Evolutionary conservation across 371 early-diverging fungal genomes (phyloP), one percentile per base, ranked within the genome.

Genomic region (Mucor plumbeus): DNA sequence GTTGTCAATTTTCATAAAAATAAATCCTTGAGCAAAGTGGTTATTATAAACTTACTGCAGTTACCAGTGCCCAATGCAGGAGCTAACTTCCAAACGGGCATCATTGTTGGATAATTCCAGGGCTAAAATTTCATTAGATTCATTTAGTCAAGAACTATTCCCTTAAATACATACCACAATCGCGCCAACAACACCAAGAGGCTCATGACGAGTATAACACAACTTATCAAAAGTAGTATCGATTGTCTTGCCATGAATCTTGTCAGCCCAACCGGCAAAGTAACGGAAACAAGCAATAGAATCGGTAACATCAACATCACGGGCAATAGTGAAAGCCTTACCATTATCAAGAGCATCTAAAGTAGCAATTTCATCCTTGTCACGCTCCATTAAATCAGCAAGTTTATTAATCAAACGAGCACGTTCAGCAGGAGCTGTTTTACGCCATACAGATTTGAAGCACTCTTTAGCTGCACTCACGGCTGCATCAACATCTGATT

Each of bases 261-360:
- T 73, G 19, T 73, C 74, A n/a, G 93, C 89, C 73, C 88, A 90
- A 9, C 93, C 94, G 8, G 94, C 94, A 81, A 88, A 94, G 72
- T 91, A 91, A 63, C 91, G 84, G 78, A 87, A 91, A 60, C 87
- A 87, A 19, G 85, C 89, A 67, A 93, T 86, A 11, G 88, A 78
- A 48, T 80, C 85, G 0, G 81, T 81, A 5, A 91, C 81, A 71
- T 95, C 95, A 5, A 79, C 82, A 68, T 84, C 85, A 55, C 78
- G 73, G 55, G 91, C 88, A 57, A 87, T 79, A n/a, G 63, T 61
- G 57, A 92, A 80, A 1, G 94, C 82, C 75, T 97, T 97, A 17
- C 97, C 97, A 33, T 91, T 93, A 73, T 95, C 92, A 34, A 88
- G 70, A 48, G 94, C 90, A 75, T 96, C 97, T 38, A 96, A 74